Conservation (phyloP, 805 yeast species). For the Cyberlindnera mycetangii region DNA sequence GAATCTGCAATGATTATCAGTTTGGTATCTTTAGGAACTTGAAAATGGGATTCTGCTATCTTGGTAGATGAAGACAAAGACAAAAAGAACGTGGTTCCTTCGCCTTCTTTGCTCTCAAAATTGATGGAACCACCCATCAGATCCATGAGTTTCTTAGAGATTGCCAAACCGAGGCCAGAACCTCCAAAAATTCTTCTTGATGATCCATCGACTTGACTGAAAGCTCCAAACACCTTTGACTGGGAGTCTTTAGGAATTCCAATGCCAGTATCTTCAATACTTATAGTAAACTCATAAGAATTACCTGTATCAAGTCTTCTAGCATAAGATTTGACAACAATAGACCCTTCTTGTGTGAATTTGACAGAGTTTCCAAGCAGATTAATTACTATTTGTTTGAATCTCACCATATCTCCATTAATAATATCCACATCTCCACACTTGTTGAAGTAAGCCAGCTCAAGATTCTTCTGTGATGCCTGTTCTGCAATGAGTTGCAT, state of each 20-base stretch:
- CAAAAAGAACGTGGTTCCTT: conserved; percentile 77
- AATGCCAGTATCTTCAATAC: conserved; percentile 85
- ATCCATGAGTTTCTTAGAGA: conserved; percentile 79
- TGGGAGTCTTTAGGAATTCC: conserved; percentile 82
- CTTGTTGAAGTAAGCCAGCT: conserved; percentile 74
- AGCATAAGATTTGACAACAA: conserved; percentile 66
- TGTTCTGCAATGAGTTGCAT: conserved; percentile 82
- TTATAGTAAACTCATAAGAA: conserved; percentile 58
- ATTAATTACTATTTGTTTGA: conserved; percentile 79
- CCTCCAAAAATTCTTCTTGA: conserved; percentile 90
- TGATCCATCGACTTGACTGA: conserved; percentile 90
- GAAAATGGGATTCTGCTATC: not conserved
- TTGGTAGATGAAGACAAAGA: conserved; percentile 45
- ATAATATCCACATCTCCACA: conserved; percentile 76
- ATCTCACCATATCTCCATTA: conserved; percentile 80
- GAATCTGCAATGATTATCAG: conserved; percentile 13
- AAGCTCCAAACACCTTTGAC: conserved; percentile 80
- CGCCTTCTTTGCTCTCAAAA: conserved; percentile 76
- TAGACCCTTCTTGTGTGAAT: conserved; percentile 77
- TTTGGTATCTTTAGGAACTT: conserved; percentile 1
- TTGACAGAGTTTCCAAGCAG: conserved; percentile 85
- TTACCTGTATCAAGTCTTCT: conserved; percentile 30
- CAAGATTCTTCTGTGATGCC: conserved; percentile 78
- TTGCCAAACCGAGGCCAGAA: conserved; percentile 83
- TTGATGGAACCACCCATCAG: conserved; percentile 89